Evolutionary conservation across 768 basidiomycete genomes (phyloP), one percentile per base, ranked within the genome.

Genomic region (Lactarius sanguifluus): DNA sequence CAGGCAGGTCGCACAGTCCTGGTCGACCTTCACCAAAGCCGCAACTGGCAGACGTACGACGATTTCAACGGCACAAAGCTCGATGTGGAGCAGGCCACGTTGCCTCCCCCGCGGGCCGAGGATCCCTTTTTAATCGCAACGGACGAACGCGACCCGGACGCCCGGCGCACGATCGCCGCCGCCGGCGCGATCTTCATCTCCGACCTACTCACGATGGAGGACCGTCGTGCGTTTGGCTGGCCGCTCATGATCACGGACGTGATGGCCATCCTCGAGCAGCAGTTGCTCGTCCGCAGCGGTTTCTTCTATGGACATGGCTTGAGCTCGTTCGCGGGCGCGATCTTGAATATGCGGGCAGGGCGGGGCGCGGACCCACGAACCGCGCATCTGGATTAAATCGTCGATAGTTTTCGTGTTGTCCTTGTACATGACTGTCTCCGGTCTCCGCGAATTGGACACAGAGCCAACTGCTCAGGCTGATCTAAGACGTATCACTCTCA

Each of bases 201-300:
- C 16, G 81, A 83, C 67, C 72, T 82, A 4, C 71, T 82, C 54
- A 81, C 80, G 5, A 68, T 72, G 18, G 77, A 80, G 30, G 81
- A 82, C 62, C 73, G 75, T 3, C 74, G 74, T 5, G 69, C 68
- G 30, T 75, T 77, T 36, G 80, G 79, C 18, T 83, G 82, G 82
- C 71, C 76, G 30, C 67, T 82, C 59, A 65, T 83, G 62, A 36
- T 82, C 65, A 79, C 79, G 38, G 82, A 82, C 62, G 71, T 83
- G 36, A 65, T 79, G 30, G 79, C 77, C 18, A 71, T 82, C 34
- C 73, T 81, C 41, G 81, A 82, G 62, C 82, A 82, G 71, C 72
- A 76, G 25, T 55, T 77, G 61, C 70, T 81, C 67, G 68, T 77
- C 0, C 71, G 71, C 12, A 71, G 73, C 16, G 72, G 74, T 1